Percentiles rank a stretch among this genome's conserved stretches.
These are phyloP conservation scores for Przewalskia tangutica DNA, from an alignment of 257 asterid genomes.

Conservation along the genomic window DNA sequence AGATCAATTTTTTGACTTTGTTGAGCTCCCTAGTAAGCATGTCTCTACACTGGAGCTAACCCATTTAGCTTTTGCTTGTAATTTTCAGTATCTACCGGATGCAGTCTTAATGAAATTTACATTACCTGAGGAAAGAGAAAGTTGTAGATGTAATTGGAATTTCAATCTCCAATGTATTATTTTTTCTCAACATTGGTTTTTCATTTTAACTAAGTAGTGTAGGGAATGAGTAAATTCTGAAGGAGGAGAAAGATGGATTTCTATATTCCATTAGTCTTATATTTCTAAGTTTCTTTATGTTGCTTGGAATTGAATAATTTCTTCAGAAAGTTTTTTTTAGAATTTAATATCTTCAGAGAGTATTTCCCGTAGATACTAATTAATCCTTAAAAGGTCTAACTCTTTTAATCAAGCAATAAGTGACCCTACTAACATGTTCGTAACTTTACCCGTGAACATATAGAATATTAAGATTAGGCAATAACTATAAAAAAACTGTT, in stretches of 20 bases:
- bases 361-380: neutral
- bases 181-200: neutral
- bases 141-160: no score
- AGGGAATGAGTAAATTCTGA: neutral
- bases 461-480: neutral
- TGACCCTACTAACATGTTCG: neutral
- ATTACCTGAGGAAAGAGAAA: no score
- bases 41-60: no score
- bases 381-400: neutral
- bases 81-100: no score
- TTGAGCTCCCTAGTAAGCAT: no score
- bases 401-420: neutral
- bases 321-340: neutral
- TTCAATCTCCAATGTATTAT: no score
- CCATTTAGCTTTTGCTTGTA: no score
- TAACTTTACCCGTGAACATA: neutral
- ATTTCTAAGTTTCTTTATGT: neutral
- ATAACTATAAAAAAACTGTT: neutral
- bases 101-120: no score
- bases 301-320: neutral
- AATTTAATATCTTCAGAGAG: neutral
- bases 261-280: neutral
- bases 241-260: neutral
- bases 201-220: neutral
- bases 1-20: no score